phyloP scores from a whole-genome alignment of 805 yeast genomes.

The Lachancea cidri region DNA sequence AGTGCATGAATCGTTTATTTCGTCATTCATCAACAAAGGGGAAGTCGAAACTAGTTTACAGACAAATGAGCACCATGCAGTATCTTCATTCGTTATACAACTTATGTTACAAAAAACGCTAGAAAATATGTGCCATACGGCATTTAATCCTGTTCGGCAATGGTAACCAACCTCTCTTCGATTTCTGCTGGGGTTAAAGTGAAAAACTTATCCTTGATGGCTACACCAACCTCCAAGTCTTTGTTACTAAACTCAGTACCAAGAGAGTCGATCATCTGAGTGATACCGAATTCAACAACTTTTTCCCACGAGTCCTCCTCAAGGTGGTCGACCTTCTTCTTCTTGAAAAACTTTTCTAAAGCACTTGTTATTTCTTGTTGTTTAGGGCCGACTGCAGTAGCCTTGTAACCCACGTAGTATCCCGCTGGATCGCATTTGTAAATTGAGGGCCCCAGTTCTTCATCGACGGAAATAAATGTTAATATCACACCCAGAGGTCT shows the following conservation, averaged over 20 bases:
- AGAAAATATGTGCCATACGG: neutral
- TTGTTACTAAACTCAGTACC: slow-evolving; percentile 92
- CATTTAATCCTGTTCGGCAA: slow-evolving; percentile 87
- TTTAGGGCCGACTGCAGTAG: slow-evolving; percentile 93
- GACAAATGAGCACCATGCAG: neutral
- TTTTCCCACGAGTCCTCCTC: slow-evolving; percentile 74
- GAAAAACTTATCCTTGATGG: slow-evolving; percentile 65
- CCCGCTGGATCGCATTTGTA: slow-evolving; percentile 98
- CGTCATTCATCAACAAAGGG: too few species aligned
- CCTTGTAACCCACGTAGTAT: slow-evolving; percentile 83
- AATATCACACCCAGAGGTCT: slow-evolving; percentile 94
- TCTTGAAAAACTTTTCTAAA: slow-evolving; percentile 85
- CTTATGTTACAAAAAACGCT: neutral
- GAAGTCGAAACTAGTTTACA: too few species aligned
- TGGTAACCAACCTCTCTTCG: slow-evolving; percentile 87
- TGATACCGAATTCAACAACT: slow-evolving; percentile 85
- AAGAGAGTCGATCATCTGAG: slow-evolving; percentile 77
- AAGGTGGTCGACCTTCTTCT: slow-evolving; percentile 39
- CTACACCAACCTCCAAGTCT: slow-evolving; percentile 91
- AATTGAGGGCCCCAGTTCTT: slow-evolving; percentile 81
- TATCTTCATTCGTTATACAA: neutral
- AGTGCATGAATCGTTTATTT: too few species aligned
- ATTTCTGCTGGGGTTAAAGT: slow-evolving; percentile 78
- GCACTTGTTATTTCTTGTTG: slow-evolving; percentile 92
- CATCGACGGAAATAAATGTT: slow-evolving; percentile 84